A percentile compares a stretch with the other conserved stretches of the same genome.
phyloP scores from a whole-genome alignment of 176 grass and related monocot species.

The Olyra latifolia region DNA sequence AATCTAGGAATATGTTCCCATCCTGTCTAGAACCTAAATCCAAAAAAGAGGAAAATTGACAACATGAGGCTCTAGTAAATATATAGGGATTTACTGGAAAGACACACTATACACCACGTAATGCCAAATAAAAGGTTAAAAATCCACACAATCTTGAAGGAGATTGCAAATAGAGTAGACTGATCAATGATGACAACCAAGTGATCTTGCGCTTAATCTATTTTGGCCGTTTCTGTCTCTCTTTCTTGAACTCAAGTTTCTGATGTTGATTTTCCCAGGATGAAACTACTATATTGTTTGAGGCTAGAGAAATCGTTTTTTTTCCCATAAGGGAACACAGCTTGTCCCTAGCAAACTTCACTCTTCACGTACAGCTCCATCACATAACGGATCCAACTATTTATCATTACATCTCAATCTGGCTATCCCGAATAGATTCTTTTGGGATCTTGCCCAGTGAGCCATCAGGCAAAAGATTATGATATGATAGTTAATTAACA shows the following conservation, averaged over 20 bases:
- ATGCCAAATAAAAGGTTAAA: not conserved
- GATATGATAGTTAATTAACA: not conserved
- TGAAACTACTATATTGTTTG: not conserved
- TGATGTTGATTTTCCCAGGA: not conserved
- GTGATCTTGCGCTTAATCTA: not conserved
- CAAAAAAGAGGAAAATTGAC: not conserved
- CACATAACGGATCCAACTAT: constrained; percentile 27
- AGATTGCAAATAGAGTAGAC: not conserved
- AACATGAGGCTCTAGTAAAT: not conserved
- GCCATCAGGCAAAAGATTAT: not conserved
- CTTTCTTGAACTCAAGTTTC: not conserved
- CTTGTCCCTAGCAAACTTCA: not conserved
- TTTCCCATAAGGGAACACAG: not conserved
- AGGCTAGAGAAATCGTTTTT: not conserved
- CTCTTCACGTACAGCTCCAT: constrained; percentile 14
- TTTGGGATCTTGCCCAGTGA: constrained; percentile 30
- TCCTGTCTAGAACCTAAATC: not conserved
- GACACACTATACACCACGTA: not conserved
- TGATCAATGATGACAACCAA: not conserved
- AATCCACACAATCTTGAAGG: not conserved
- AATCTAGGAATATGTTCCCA: not conserved
- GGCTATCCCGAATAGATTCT: constrained; percentile 37
- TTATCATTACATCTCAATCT: constrained; percentile 30
- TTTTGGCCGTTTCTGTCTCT: not conserved
- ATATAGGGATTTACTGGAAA: not conserved